Evolutionary conservation across 208 protist species (phyloP), one percentile per base, ranked within the genome.

Genomic region (Leishmania martiniquensis): DNA sequence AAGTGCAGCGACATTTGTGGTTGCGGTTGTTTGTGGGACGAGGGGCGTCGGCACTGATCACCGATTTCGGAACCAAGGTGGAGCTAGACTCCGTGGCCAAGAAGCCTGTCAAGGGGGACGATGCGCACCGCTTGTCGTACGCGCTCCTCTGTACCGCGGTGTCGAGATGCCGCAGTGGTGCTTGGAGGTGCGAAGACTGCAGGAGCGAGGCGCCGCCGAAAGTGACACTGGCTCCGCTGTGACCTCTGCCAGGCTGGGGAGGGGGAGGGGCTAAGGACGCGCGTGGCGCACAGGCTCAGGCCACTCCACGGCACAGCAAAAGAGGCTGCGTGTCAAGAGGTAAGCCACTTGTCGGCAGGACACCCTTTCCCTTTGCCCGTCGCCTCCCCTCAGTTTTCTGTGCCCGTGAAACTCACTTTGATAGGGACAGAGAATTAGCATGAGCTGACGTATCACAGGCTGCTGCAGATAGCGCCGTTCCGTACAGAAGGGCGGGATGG

Each of bases 1-100:
- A 97, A 94, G 51, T 82, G 76, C 59, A 91, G 87, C 22, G 82
- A 86, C 85, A 91, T 88, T 49, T 32, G 45, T 47, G 3, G 0
- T 74, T 6, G 0, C 6, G n/a, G 4, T 59, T 34, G 0, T n/a
- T n/a, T n/a, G n/a, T n/a, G n/a, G n/a, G n/a, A n/a, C n/a, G n/a
- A n/a, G n/a, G n/a, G n/a, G n/a, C n/a, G n/a, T 10, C 55, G 34
- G 10, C 55, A 34, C 55, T 12, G n/a, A 9, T 2, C 55, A 62
- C 55, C 55, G 55, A 7, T 34, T 25, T 34, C 7, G n/a, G 17
- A 29, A 62, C 55, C 12, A 9, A 7, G 55, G 2, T 10, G 0
- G n/a, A 34, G 55, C 10, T 34, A 62, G 9, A 62, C 2, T 0
- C 55, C 4, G 55, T 9, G n/a, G 10, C 55, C 55, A 34, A 34